A percentile compares a stretch with the other conserved stretches of the same genome.
phyloP scores from a whole-genome alignment of 164 flowering plant species.

The Magnolia kwangsiensis region DNA sequence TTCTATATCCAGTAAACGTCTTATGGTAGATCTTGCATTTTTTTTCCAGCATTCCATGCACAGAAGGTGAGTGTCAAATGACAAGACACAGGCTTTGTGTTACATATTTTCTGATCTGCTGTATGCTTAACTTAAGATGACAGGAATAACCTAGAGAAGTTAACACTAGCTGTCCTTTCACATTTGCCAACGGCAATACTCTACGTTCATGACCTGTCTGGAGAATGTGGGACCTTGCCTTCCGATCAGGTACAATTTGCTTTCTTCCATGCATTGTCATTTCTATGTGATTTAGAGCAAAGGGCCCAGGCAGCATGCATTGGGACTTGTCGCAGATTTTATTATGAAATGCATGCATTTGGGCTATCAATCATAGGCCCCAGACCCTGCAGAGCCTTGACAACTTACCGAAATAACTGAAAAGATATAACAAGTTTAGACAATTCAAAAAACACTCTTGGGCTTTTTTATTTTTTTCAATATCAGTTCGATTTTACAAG shows the following conservation, averaged over 20 bases:
- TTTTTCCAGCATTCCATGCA: not conserved
- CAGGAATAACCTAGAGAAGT: constrained; percentile 94
- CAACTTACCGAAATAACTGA: not conserved
- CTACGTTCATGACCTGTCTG: constrained; percentile 89
- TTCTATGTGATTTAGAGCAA: not conserved
- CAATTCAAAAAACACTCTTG: too few relatives aligned
- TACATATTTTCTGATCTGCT: constrained; percentile 5
- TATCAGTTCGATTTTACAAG: too few relatives aligned
- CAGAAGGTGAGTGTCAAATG: too few relatives aligned
- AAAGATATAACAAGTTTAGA: not conserved
- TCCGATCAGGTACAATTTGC: constrained; percentile 75
- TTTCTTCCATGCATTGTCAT: not conserved
- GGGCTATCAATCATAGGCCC: not conserved
- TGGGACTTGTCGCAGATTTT: not conserved
- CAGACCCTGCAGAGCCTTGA: not conserved
- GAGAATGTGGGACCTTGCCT: constrained; percentile 93
- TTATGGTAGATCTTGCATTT: not conserved
- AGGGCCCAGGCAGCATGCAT: not conserved
- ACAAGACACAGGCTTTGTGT: not conserved
- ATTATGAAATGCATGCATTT: constrained; percentile 2
- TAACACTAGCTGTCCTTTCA: constrained; percentile 90
- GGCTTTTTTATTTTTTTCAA: not conserved
- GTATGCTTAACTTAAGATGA: constrained; percentile 44
- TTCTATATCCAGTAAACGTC: too few relatives aligned
- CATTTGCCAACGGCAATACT: constrained; percentile 92